Evolutionary conservation across 2,329 filamentous ascomycete species (phyloP), one percentile per base, ranked within the genome.

Genomic region (Monilinia fructicola): DNA sequence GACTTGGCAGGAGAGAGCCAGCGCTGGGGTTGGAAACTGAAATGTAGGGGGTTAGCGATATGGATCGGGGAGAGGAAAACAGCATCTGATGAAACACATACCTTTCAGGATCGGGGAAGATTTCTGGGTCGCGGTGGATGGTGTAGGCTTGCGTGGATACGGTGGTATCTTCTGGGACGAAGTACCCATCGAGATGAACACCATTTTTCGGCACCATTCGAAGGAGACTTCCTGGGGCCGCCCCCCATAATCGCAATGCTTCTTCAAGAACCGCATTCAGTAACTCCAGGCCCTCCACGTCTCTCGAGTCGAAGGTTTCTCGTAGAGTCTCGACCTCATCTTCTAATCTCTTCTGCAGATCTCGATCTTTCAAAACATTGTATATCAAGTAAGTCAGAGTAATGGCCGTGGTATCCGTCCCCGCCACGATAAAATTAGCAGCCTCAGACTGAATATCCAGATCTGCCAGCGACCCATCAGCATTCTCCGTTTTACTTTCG

Each of bases 131-230:
- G 6, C 78, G 76, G 66, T 81, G 79, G 23, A 80, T 69, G 23
- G 76, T 78, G 60, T 76, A 80, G 28, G 75, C 67, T 70, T 79
- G 78, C 0, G 78, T 78, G 1, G 74, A 71, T 0, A 80, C 73
- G 0, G 70, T 76, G 0, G 70, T 71, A 0, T 75, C 77, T 6
- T 71, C 74, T 0, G 78, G 78, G 7, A 81, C 38, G n/a, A 68
- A 71, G 48, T 76, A 73, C 4, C 74, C 77, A 12, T 67, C 72
- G 11, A 80, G 61, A 0, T 66, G 66, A 1, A 71, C 71, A 2
- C 77, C 77, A 21, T 69, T 73, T 1, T 65, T 48, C 0, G 78
- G 76, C 1, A 74, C 70, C 1, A 46, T 55, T 2, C 78, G 71
- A 11, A 74, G 76, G 10, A 78, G 70, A 26, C 68, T 70, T 0